Percentiles rank a stretch among this genome's conserved stretches.
Evolutionary conservation across 345 rosid species (phyloP).

Genomic region (Moringa oleifera): DNA sequence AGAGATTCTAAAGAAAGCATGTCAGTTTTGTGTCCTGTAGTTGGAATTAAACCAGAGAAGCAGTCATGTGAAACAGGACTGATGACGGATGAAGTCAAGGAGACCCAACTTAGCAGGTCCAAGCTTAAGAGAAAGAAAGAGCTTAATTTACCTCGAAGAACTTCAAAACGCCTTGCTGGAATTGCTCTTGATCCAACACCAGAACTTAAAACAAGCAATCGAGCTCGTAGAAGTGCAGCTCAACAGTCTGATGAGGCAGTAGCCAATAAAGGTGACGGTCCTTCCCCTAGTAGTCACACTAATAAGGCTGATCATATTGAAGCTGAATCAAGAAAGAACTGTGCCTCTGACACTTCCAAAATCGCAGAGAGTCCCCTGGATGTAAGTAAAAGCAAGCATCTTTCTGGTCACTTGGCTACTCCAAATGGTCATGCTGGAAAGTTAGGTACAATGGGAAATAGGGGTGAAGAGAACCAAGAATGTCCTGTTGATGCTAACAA

Average conservation of each 20-base stretch:
- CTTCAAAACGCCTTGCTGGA: conserved; percentile 93
- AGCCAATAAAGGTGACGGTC: conserved; percentile 17
- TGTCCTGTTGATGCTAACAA: conserved; percentile 13
- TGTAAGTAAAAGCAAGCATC: conserved; percentile 18
- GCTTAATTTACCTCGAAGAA: conserved; percentile 43
- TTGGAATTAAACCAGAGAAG: conserved; percentile 14
- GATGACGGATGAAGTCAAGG: conserved; percentile 23
- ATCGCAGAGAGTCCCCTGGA: conserved; percentile 10
- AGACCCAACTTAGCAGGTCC: conserved; percentile 9
- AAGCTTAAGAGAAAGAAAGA: conserved; percentile 35
- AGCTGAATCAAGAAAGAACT: conserved; percentile 13
- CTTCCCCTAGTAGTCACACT: conserved; percentile 17
- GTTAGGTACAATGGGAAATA: conserved; percentile 14
- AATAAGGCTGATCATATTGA: conserved; percentile 10
- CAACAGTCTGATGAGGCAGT: conserved; percentile 25
- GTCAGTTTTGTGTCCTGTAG: conserved; percentile 21
- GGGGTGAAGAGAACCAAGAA: conserved; percentile 15
- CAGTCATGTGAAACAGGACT: conserved; percentile 20
- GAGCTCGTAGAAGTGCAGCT: conserved; percentile 32
- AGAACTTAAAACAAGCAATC: conserved; percentile 42
- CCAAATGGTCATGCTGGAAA: conserved; percentile 15
- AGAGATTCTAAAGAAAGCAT: conserved; percentile 19
- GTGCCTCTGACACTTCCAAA: conserved; percentile 12
- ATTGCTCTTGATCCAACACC: conserved; percentile 59
- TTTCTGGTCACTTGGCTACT: conserved; percentile 14